Conservation (phyloP, 140 eudicot species). For the Bidens hawaiensis region DNA sequence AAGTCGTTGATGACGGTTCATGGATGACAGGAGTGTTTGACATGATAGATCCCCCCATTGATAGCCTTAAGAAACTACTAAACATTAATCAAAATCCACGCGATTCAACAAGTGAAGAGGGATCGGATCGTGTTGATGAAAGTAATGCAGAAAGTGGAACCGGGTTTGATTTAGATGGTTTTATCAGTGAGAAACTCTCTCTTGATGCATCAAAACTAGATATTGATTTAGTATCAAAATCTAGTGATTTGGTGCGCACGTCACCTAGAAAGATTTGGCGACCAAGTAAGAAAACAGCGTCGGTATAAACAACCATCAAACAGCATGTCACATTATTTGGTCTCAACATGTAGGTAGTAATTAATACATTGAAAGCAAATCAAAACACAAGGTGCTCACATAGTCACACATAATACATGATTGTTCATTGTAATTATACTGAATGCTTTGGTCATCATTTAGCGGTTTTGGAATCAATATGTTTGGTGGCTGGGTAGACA, state of each 20-base stretch:
- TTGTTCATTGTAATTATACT: neutral
- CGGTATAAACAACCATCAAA: too few species aligned
- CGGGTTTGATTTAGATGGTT: slow-evolving; percentile 64
- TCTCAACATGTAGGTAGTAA: slow-evolving; percentile 1
- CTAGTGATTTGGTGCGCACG: slow-evolving; percentile 5
- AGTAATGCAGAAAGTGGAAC: slow-evolving; percentile 29
- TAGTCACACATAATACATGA: neutral
- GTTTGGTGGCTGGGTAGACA: neutral
- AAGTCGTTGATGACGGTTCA: slow-evolving; percentile 85
- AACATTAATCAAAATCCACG: slow-evolving; percentile 49
- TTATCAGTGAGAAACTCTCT: slow-evolving; percentile 48
- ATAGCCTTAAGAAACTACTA: slow-evolving; percentile 73
- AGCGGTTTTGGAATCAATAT: neutral
- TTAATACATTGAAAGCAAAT: slow-evolving; percentile 14
- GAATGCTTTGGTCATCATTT: neutral
- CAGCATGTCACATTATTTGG: neutral
- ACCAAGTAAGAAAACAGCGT: slow-evolving; percentile 24
- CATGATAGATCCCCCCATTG: slow-evolving; percentile 90
- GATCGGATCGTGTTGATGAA: slow-evolving; percentile 16
- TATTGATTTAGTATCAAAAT: slow-evolving; percentile 33
- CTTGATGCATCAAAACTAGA: slow-evolving; percentile 70
- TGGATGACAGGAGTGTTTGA: slow-evolving; percentile 93
- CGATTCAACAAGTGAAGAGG: slow-evolving; percentile 22
- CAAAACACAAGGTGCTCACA: neutral
- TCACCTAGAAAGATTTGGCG: slow-evolving; percentile 38